Conservation (phyloP, 75 land plant genomes). For the Ceratopteris richardii region DNA sequence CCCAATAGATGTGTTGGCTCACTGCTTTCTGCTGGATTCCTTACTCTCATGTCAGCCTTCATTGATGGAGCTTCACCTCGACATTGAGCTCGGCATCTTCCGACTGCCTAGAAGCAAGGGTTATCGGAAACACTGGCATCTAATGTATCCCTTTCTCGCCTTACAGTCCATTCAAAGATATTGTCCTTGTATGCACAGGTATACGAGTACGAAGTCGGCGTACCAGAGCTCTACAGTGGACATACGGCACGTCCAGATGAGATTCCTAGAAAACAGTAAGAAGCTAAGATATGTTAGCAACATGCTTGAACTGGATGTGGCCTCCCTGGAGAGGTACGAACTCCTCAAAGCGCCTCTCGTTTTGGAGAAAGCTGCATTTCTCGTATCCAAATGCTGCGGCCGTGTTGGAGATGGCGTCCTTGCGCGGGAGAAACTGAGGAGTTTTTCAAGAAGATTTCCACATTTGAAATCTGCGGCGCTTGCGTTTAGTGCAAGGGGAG, state of each 20-base stretch:
- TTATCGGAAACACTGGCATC: not conserved
- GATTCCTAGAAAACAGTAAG: not conserved
- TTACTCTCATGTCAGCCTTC: not conserved
- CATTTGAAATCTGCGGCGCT: not conserved
- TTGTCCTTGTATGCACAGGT: not conserved
- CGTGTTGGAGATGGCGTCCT: not conserved
- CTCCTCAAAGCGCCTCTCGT: not conserved
- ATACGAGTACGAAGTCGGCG: not conserved
- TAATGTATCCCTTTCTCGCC: slow-evolving; percentile 5
- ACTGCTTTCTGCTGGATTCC: slow-evolving; percentile 5
- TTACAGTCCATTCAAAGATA: not conserved
- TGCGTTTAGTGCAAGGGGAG: slow-evolving; percentile 4
- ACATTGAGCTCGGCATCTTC: slow-evolving; percentile 4
- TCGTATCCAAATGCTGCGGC: not conserved
- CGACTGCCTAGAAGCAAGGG: not conserved
- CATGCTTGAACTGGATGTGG: not conserved
- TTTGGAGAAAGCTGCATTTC: slow-evolving; percentile 7
- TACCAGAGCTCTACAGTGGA: slow-evolving; percentile 4
- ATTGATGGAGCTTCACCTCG: not conserved
- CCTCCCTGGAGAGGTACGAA: not conserved
- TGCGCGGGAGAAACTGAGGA: not conserved
- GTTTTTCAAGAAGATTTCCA: not conserved
- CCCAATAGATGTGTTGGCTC: slow-evolving; percentile 1
- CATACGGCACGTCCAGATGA: not conserved
- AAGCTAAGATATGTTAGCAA: not conserved